These are phyloP conservation scores for Davidsoniella neocaledoniae DNA, from an alignment of 2,329 filamentous ascomycete genomes.

Conservation along the genomic window DNA sequence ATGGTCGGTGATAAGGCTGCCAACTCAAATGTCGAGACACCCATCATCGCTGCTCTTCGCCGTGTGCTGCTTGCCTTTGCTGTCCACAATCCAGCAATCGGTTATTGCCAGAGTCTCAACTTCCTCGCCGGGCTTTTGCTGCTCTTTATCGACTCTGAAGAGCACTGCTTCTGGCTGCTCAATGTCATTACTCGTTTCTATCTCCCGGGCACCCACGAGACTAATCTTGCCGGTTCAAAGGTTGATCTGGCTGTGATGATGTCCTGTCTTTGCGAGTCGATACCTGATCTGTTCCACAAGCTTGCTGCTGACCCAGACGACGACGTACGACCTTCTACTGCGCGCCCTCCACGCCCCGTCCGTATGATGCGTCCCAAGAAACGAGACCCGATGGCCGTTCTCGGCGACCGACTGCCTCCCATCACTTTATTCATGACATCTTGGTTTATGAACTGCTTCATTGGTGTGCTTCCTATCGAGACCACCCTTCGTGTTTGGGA, in stretches of 20 bases:
- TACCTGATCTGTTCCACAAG: slow-evolving; percentile 74
- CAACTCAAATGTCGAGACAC: slow-evolving; percentile 10
- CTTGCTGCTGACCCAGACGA: slow-evolving; percentile 63
- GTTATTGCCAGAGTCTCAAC: slow-evolving; percentile 91
- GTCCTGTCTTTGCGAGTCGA: slow-evolving; percentile 64
- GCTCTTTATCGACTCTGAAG: slow-evolving; percentile 73
- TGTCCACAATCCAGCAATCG: slow-evolving; percentile 77
- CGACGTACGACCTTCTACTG: slow-evolving; percentile 21
- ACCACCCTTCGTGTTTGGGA: slow-evolving; percentile 89
- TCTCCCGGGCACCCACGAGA: slow-evolving; percentile 80
- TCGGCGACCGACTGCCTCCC: slow-evolving; percentile 52
- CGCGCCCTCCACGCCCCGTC: slow-evolving; percentile 13
- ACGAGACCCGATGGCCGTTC: slow-evolving; percentile 23
- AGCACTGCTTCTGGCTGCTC: slow-evolving; percentile 82
- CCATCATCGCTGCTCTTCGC: slow-evolving; percentile 65
- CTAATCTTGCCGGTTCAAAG: slow-evolving; percentile 79
- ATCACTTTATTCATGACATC: slow-evolving; percentile 86
- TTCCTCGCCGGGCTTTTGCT: slow-evolving; percentile 83
- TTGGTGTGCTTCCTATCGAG: slow-evolving; percentile 82
- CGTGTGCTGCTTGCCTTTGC: slow-evolving; percentile 80
- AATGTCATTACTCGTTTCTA: slow-evolving; percentile 82
- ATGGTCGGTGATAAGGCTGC: slow-evolving; percentile 26
- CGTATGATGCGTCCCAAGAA: slow-evolving; percentile 18
- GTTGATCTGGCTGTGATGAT: slow-evolving; percentile 89
- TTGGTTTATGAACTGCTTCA: slow-evolving; percentile 97